Evolutionary conservation across 306 rosid genomes (phyloP).

Genomic region (Lithocarpus polystachyus): DNA sequence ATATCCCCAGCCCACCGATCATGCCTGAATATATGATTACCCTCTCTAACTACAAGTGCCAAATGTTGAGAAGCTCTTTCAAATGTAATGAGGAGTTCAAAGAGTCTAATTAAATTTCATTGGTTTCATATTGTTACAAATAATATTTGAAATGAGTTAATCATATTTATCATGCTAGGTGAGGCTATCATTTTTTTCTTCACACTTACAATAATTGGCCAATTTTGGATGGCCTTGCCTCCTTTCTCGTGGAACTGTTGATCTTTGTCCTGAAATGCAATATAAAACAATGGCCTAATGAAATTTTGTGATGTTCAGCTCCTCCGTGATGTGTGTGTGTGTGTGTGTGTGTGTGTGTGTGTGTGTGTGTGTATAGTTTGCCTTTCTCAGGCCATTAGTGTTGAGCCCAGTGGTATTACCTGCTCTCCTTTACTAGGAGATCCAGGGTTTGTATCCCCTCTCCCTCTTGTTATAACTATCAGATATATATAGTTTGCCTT

Average conservation of each 20-base stretch:
- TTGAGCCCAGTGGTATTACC: too few relatives aligned
- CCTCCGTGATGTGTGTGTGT: not conserved
- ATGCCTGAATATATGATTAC: too few relatives aligned
- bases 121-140: not conserved
- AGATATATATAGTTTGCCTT: constrained; percentile 14
- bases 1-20: too few relatives aligned
- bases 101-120: constrained; percentile 6
- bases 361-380: too few relatives aligned
- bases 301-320: not conserved
- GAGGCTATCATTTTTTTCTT: constrained; percentile 14
- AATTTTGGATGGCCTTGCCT: constrained; percentile 13
- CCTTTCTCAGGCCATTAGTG: too few relatives aligned
- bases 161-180: constrained; percentile 17
- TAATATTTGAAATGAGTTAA: constrained; percentile 14
- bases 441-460: too few relatives aligned
- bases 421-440: too few relatives aligned
- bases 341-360: not conserved
- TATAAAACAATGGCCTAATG: constrained; percentile 4
- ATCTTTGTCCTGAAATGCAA: constrained; percentile 16
- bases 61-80: not conserved
- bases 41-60: too few relatives aligned
- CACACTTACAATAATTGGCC: constrained; percentile 16
- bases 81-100: constrained; percentile 1
- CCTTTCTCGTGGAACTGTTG: constrained; percentile 8
- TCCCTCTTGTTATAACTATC: too few relatives aligned